Base-by-base conservation (phyloP, 306 rosid genomes). In the Cucumis hystrix region DNA sequence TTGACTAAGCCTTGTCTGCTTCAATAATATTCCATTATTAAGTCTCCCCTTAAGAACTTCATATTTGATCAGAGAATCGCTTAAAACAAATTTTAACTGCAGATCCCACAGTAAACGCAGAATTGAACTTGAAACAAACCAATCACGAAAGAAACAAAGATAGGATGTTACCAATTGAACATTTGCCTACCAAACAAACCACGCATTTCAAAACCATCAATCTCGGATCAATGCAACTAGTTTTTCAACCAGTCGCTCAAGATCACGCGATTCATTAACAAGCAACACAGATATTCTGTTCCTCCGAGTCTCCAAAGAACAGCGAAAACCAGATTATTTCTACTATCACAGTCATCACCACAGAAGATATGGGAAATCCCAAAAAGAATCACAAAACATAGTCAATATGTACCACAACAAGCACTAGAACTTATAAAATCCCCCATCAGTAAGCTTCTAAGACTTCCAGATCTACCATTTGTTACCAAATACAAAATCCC, bases 381-480 rank as follows among this genome's bases (percentile, higher is more conserved):
- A 23, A 21, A 69, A 69, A 43, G 37, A 69, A 43, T 43, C 57
- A 69, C 20, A 69, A 37, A 69, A 41, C 56, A 43, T 16, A 71
- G 6, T 23, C 56, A 23, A n/a, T 14, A 67, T 16, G 41, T 10
- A 10, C 4, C 35, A n/a, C 25, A 40, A 40, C 13, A n/a, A 68
- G 54, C 74, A 11, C 35, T 41, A 41, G 6, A 7, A 68, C 33
- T n/a, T 43, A 47, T 7, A 15, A 49, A 21, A 3, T 8, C 10
- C 4, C 0, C 15, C 59, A 21, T 6, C 12, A 21, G 28, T 28
- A 70, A 28, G 59, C 76, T 49, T 49, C 25, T 0, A 49, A 49
- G 39, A 12, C 13, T 7, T 71, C 76, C 60, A 72, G 76, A 72
- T 72, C 76, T 72, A 72, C 61, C 28, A 72, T 7, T 49, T 72